phyloP scores from a whole-genome alignment of 2,329 filamentous ascomycete genomes.

The Helotiales sp. region DNA sequence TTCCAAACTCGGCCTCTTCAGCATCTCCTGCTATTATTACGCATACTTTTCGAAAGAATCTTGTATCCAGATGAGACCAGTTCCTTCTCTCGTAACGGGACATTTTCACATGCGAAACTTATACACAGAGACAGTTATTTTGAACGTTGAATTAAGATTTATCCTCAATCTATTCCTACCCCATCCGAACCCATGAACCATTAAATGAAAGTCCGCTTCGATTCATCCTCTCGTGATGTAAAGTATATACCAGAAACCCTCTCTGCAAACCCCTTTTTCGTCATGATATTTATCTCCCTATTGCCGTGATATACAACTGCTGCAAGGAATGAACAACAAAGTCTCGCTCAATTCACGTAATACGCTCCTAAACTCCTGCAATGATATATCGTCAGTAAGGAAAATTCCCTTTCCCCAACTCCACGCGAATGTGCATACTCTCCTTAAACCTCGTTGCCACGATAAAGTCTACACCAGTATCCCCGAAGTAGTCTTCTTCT shows the following conservation, averaged over 20 bases:
- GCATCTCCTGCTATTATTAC: too few relatives aligned
- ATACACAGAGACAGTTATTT: too few relatives aligned
- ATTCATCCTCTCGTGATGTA: not conserved
- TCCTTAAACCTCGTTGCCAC: not conserved
- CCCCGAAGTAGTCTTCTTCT: slow-evolving; percentile 5
- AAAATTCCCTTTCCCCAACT: not conserved
- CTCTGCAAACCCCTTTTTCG: not conserved
- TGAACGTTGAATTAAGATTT: not conserved
- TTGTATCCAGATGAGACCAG: too few relatives aligned
- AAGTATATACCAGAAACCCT: not conserved
- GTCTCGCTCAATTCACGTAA: not conserved
- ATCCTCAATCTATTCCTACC: not conserved
- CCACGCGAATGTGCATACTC: not conserved
- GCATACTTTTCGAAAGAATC: too few relatives aligned
- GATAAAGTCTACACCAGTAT: not conserved
- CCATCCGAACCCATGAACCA: not conserved
- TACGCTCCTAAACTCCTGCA: not conserved
- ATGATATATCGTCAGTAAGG: not conserved
- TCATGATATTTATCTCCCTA: not conserved
- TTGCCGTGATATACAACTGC: not conserved
- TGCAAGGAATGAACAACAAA: not conserved
- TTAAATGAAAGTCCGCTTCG: not conserved
- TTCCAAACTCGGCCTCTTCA: too few relatives aligned
- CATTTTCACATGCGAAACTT: too few relatives aligned
- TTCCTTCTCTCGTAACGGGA: too few relatives aligned